A percentile compares a stretch with the other conserved stretches of the same genome.
Evolutionary conservation across 768 basidiomycete genomes (phyloP).

Genomic region (Mycena haematopus): DNA sequence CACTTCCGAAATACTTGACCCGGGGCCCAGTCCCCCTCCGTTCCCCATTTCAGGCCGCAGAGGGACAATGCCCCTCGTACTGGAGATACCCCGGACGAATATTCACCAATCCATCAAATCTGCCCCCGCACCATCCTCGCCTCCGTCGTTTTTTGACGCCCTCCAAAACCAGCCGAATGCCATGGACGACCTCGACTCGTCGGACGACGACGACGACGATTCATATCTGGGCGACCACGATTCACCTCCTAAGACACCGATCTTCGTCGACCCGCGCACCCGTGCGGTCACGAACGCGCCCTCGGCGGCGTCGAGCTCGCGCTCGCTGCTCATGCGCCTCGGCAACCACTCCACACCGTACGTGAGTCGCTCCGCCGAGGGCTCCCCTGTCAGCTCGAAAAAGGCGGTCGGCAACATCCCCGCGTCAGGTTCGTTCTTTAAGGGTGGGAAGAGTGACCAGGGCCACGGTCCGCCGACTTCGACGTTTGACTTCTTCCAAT

Average conservation of each 20-base stretch:
- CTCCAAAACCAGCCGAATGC: conserved; percentile 74
- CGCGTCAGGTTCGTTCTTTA: conserved; percentile 51
- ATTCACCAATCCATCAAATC: conserved; percentile 57
- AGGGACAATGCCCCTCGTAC: conserved; percentile 40
- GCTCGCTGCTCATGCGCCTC: conserved; percentile 62
- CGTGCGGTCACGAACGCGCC: conserved; percentile 47
- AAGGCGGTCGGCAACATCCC: conserved; percentile 63
- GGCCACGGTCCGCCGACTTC: conserved; percentile 44
- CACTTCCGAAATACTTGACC: conserved; percentile 41
- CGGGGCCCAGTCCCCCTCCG: conserved; percentile 52
- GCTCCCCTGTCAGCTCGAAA: conserved; percentile 42
- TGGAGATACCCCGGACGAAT: conserved; percentile 54
- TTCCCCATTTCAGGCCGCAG: conserved; percentile 44
- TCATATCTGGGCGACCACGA: conserved; percentile 46
- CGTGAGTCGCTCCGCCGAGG: conserved; percentile 49
- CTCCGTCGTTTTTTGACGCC: conserved; percentile 77
- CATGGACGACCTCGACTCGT: conserved; percentile 75
- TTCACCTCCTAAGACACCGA: conserved; percentile 34
- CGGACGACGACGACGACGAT: conserved; percentile 48
- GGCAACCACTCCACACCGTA: conserved; percentile 78
- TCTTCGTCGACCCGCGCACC: conserved; percentile 42
- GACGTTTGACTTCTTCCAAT: conserved; percentile 54
- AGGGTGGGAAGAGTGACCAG: conserved; percentile 43
- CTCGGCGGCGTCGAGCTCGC: conserved; percentile 33
- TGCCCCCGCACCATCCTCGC: conserved; percentile 68